Evolutionary conservation across 2,329 filamentous ascomycete genomes (phyloP), one percentile per base, ranked within the genome.

Genomic region (Nothopassalora personata): DNA sequence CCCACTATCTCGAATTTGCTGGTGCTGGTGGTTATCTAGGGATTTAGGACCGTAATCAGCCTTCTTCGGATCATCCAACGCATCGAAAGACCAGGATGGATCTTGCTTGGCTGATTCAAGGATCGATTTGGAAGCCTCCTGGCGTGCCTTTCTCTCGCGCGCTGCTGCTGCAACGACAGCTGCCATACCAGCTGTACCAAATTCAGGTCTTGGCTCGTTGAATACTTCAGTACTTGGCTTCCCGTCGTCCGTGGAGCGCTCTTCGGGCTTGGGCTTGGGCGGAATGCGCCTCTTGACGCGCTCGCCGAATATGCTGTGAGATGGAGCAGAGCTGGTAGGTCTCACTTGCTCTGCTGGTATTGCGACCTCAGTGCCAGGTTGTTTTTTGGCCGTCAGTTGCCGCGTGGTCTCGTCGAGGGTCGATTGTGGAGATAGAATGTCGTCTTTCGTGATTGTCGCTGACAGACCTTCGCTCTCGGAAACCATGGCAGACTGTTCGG

Each of bases 1-100:
- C 8, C 75, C 75, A 66, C 75, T 80, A 60, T 81, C 76, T 61
- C 76, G 71, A 31, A 70, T 66, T 46, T 63, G 61, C 30, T 71
- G 63, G n/a, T 69, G 67, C 8, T 61, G 34, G 27, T 60, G 57
- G 18, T 47, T 49, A 11, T 47, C 27, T 3, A 51, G 36, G 4
- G 50, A 6, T 18, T 56, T 54, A 43, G 47, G 53, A 19, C 33
- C 36, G n/a, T 53, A 43, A 10, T 28, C 6, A 13, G 43, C 23
- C 39, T 57, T 33, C 11, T 57, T 56, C 4, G 53, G 46, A n/a
- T 54, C 57, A 10, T 54, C 51, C 7, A 64, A 47, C 28, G 61
- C 54, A 8, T 43, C 59, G 33, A 63, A 67, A 23, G 64, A 66
- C 67, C 66, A 67, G 5, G 54, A 58, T 39, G 66, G 57, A 45